Evolutionary conservation across 495 filamentous ascomycete species (phyloP).

Genomic region (Alectoria sarmentosa): DNA sequence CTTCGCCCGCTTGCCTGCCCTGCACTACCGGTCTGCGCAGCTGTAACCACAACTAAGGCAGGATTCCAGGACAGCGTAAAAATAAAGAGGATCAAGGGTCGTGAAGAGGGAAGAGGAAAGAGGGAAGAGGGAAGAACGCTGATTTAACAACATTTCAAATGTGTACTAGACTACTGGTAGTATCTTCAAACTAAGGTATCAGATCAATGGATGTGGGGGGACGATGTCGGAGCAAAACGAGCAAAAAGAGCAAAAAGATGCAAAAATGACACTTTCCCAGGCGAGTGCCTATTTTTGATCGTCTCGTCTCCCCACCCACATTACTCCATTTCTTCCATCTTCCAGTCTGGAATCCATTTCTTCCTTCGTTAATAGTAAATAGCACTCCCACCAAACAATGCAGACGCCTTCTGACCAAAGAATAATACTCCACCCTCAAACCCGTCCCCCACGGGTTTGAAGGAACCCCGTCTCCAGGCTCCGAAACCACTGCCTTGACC

Average conservation of each 20-base stretch:
- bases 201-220: neutral
- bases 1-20: neutral
- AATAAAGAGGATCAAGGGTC: neutral
- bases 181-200: too few relatives aligned
- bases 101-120: neutral
- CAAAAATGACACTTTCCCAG: neutral
- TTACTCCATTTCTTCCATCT: neutral
- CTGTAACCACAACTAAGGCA: too few relatives aligned
- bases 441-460: conserved; percentile 41
- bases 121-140: neutral
- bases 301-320: neutral
- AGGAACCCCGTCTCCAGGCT: conserved; percentile 17
- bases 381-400: conserved; percentile 17
- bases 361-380: neutral
- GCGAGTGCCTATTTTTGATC: neutral
- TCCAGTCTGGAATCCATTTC: neutral
- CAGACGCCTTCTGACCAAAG: conserved; percentile 18
- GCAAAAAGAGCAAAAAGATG: too few relatives aligned
- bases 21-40: too few relatives aligned
- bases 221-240: conserved; percentile 5
- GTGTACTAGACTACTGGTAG: too few relatives aligned
- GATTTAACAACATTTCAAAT: too few relatives aligned
- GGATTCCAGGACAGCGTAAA: too few relatives aligned
- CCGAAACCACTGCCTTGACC: neutral
- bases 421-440: conserved; percentile 37